Base-by-base conservation (phyloP, 495 filamentous ascomycete genomes). In the Trichoderma asperelloides region DNA sequence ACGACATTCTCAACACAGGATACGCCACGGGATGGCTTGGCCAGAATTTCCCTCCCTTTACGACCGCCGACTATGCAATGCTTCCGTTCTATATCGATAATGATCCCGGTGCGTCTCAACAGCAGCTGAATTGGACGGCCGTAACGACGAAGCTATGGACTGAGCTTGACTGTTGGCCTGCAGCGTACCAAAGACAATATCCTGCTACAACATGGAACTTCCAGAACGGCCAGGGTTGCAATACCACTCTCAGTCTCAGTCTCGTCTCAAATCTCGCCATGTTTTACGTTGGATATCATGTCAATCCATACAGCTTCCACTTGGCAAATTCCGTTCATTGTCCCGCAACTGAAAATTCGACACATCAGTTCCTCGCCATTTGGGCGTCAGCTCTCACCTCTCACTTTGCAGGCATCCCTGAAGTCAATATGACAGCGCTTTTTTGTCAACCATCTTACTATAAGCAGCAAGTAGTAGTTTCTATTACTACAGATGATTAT, bases 371-470 rank as follows among this genome's bases (percentile, higher is more conserved):
- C 65, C 68, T 78, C 15, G 75, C 75, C 0, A 37, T 73, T 3
- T 78, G 71, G 70, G 70, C 40, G 13, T 28, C 51, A 9, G 5
- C 1, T 23, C 1, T 25, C 1, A 6, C 23, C 8, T 60, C 62
- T 62, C 68, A 13, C 23, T 63, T 62, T 65, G 63, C 18, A 60
- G 60, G 28, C 30, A 66, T 62, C 57, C 23, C 45, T 25, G 41
- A 23, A 39, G 21, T n/a, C 18, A 70, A 75, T 28, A 21, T 74
- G 16, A 79, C 76, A 6, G 69, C 72, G 4, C 51, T 79, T 0
- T 82, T 74, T 39, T 84, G 81, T 66, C 64, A 74, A 27, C 65
- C 81, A 1, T 72, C 18, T 1, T 84, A 84, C 64, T 75, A 71
- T 60, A 65, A 68, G 11, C 75, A 77, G 62, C 28, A 74, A 2